These are phyloP conservation scores for Fusarium foetens DNA, from an alignment of 2,329 filamentous ascomycete genomes.

Conservation along the genomic window DNA sequence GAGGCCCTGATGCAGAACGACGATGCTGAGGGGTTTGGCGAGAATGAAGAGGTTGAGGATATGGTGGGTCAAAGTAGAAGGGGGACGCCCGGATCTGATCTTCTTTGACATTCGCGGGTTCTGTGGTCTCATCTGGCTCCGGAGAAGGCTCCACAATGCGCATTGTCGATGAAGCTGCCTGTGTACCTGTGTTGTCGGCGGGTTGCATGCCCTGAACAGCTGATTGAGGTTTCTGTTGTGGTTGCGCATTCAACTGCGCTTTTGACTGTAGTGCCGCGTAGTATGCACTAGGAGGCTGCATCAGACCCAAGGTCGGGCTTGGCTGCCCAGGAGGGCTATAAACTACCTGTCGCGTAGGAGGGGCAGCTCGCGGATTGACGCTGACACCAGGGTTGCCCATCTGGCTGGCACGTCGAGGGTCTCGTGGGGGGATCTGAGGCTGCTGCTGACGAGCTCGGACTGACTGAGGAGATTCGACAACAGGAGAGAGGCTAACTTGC, in stretches of 20 bases:
- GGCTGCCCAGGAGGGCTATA: slow-evolving; percentile 53
- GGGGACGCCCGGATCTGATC: slow-evolving; percentile 29
- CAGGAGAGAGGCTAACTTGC: slow-evolving; percentile 57
- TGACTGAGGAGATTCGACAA: slow-evolving; percentile 58
- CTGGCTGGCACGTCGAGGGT: slow-evolving; percentile 37
- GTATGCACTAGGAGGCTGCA: slow-evolving; percentile 35
- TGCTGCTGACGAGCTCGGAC: slow-evolving; percentile 45
- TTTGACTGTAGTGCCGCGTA: not conserved
- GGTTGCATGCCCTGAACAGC: slow-evolving; percentile 13
- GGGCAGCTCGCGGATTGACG: slow-evolving; percentile 39
- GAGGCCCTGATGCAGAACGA: slow-evolving; percentile 21
- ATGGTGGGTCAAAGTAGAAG: slow-evolving; percentile 40
- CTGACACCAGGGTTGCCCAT: slow-evolving; percentile 2
- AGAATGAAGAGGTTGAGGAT: slow-evolving; percentile 38
- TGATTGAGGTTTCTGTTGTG: slow-evolving; percentile 4
- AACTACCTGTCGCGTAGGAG: slow-evolving; percentile 48
- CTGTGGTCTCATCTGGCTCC: slow-evolving; percentile 42
- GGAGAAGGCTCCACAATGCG: slow-evolving; percentile 52
- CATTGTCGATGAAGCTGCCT: slow-evolving; percentile 50
- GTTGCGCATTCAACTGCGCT: not conserved
- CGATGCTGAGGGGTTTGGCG: slow-evolving; percentile 30
- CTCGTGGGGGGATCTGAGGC: slow-evolving; percentile 45
- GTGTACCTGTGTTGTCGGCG: slow-evolving; percentile 35
- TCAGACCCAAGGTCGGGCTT: slow-evolving; percentile 55
- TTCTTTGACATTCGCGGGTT: not conserved